Evolutionary conservation across 2,329 filamentous ascomycete species (phyloP).

Genomic region (Monosporascus ibericus): DNA sequence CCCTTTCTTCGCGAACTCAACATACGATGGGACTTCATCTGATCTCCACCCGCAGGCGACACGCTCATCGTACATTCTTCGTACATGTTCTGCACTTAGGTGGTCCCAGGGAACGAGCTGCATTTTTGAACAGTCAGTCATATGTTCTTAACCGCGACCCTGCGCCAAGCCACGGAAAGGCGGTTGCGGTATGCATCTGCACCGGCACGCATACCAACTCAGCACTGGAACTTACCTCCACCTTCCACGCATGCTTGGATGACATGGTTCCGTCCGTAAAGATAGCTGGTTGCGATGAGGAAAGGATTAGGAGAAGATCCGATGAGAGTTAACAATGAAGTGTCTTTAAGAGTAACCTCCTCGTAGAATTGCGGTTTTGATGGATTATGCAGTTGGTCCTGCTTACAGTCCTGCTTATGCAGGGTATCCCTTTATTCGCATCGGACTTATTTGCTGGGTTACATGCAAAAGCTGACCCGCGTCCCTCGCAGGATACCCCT

Average conservation of each 20-base stretch:
- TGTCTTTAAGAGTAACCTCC: too few species aligned
- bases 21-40: constrained; percentile 31
- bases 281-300: not conserved
- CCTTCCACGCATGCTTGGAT: constrained; percentile 26
- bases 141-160: constrained; percentile 5
- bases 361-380: too few species aligned
- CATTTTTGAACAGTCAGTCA: not conserved
- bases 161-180: not conserved
- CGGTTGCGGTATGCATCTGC: not conserved
- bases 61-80: constrained; percentile 36
- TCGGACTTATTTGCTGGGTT: too few species aligned
- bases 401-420: too few species aligned
- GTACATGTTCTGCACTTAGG: constrained; percentile 29
- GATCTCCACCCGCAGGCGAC: constrained; percentile 39
- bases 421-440: too few species aligned
- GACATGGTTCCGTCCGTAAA: constrained; percentile 8
- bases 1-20: constrained; percentile 26
- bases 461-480: too few species aligned
- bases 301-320: too few species aligned
- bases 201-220: too few species aligned
- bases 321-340: too few species aligned
- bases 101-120: constrained; percentile 40
- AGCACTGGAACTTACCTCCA: constrained; percentile 23
- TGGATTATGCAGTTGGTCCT: too few species aligned
- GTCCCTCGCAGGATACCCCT: too few species aligned